Percentiles rank a stretch among this genome's conserved stretches.
These are phyloP conservation scores for Lactarius hatsudake DNA, from an alignment of 768 basidiomycete species.

Conservation along the genomic window DNA sequence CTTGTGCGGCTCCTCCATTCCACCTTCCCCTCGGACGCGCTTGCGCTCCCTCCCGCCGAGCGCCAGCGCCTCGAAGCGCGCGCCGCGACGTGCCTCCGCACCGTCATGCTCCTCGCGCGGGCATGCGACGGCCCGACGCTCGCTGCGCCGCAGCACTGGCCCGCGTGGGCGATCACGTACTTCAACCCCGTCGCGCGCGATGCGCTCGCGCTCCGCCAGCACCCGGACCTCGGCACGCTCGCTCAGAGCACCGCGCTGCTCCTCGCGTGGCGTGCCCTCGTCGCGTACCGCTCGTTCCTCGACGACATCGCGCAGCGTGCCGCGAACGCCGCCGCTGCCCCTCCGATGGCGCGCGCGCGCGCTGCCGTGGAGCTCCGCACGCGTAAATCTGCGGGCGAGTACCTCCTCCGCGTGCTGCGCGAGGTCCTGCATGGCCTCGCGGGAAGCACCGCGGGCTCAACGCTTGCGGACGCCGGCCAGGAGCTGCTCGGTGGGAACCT, in stretches of 20 bases:
- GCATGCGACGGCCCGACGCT: slow-evolving; percentile 6
- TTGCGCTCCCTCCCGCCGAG: not conserved
- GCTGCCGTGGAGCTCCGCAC: not conserved
- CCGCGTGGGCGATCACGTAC: slow-evolving; percentile 7
- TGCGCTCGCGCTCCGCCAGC: slow-evolving; percentile 1
- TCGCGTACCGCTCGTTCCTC: slow-evolving; percentile 15
- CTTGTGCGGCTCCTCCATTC: slow-evolving; percentile 12
- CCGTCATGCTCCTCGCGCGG: slow-evolving; percentile 8
- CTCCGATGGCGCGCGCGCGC: not conserved
- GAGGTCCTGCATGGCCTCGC: slow-evolving; percentile 2
- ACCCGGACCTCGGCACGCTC: not conserved
- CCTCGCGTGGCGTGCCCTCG: slow-evolving; percentile 17
- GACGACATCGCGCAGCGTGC: not conserved
- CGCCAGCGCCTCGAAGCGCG: slow-evolving; percentile 11
- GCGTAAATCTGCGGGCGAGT: not conserved
- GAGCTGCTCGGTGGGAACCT: not conserved
- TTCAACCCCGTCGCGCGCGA: slow-evolving; percentile 13
- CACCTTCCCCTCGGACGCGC: slow-evolving; percentile 1
- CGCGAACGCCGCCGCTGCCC: fast-evolving
- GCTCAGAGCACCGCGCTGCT: slow-evolving; percentile 7
- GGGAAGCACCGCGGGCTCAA: not conserved
- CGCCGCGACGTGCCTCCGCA: slow-evolving; percentile 8
- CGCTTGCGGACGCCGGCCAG: not conserved
- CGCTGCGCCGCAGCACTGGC: slow-evolving; percentile 5
- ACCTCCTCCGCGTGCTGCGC: slow-evolving; percentile 3